phyloP scores from a whole-genome alignment of 1,139 yeast species.

The Zhuliangozyma blackwelliae region DNA sequence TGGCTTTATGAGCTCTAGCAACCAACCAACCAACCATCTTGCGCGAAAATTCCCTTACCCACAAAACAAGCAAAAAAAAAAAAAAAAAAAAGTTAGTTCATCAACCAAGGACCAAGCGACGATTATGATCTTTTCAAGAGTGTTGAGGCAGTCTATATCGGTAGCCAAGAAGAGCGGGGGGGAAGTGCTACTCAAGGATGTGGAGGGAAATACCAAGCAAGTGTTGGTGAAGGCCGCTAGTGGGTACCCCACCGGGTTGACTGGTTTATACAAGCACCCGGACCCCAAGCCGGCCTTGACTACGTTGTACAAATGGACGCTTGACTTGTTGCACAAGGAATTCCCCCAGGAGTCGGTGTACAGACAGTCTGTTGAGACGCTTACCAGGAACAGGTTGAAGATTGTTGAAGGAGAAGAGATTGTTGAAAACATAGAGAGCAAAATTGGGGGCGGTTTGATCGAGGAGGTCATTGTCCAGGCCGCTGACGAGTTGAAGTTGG shows the following conservation, averaged over 20 bases:
- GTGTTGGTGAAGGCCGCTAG: constrained; percentile 62
- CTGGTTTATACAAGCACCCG: constrained; percentile 78
- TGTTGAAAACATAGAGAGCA: constrained; percentile 62
- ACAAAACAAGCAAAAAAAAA: too few species aligned
- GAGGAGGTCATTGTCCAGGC: constrained; percentile 85
- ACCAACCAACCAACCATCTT: constrained; percentile 11
- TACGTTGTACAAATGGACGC: constrained; percentile 67
- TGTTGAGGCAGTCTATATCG: constrained; percentile 30
- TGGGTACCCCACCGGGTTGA: constrained; percentile 75
- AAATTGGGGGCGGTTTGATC: constrained; percentile 79
- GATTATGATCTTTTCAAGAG: constrained; percentile 43
- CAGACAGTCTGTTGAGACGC: constrained; percentile 68
- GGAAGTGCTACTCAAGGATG: constrained; percentile 1
- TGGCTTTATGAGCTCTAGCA: too few species aligned
- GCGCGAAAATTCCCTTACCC: constrained; percentile 6
- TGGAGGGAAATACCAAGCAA: constrained; percentile 27
- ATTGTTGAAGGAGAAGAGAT: constrained; percentile 65
- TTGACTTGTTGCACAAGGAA: constrained; percentile 50
- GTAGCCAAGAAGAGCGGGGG: constrained; percentile 16
- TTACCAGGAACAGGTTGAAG: constrained; percentile 66
- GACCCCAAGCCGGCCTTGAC: constrained; percentile 79
- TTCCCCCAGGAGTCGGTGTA: constrained; percentile 73
- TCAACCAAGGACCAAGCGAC: constrained; percentile 20
- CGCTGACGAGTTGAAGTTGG: constrained; percentile 70
- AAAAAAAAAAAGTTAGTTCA: too few species aligned